phyloP scores from a whole-genome alignment of 2,329 filamentous ascomycete species.

The Talaromyces islandicus region DNA sequence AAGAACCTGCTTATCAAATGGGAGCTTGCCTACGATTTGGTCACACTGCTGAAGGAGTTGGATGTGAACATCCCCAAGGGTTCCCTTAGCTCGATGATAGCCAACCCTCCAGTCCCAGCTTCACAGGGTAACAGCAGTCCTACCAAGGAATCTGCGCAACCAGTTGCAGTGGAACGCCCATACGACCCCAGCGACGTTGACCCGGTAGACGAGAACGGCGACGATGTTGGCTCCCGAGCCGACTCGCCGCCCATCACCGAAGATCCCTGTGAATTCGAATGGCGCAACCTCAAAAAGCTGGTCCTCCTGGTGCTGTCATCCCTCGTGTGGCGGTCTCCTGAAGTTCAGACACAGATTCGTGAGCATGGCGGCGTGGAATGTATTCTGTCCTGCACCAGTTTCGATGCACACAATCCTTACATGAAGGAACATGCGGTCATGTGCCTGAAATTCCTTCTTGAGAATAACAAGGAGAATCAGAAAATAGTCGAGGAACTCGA shows the following conservation, averaged over 20 bases:
- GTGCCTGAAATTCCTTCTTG: conserved; percentile 68
- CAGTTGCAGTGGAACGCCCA: conserved; percentile 57
- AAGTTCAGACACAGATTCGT: conserved; percentile 83
- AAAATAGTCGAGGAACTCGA: conserved; percentile 47
- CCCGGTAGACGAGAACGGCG: conserved; percentile 32
- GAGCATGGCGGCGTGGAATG: conserved; percentile 79
- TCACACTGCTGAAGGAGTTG: conserved; percentile 78
- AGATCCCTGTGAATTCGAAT: conserved; percentile 61
- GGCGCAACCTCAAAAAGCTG: conserved; percentile 84
- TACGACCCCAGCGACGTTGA: conserved; percentile 48
- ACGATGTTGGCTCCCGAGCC: conserved; percentile 33
- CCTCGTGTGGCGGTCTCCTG: conserved; percentile 77
- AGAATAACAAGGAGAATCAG: conserved; percentile 47
- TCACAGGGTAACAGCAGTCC: conserved; percentile 20
- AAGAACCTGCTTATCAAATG: conserved; percentile 82
- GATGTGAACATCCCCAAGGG: conserved; percentile 85
- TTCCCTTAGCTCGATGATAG: conserved; percentile 48
- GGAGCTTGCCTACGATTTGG: conserved; percentile 83
- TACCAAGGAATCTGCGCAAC: conserved; percentile 25
- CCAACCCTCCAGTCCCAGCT: conserved; percentile 14
- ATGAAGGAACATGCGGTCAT: conserved; percentile 88
- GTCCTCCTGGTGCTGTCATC: conserved; percentile 86
- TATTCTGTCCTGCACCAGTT: conserved; percentile 80
- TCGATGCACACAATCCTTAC: conserved; percentile 90
- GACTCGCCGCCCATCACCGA: conserved; percentile 48